phyloP scores from a whole-genome alignment of 164 flowering plant genomes.

The Macadamia tetraphylla region DNA sequence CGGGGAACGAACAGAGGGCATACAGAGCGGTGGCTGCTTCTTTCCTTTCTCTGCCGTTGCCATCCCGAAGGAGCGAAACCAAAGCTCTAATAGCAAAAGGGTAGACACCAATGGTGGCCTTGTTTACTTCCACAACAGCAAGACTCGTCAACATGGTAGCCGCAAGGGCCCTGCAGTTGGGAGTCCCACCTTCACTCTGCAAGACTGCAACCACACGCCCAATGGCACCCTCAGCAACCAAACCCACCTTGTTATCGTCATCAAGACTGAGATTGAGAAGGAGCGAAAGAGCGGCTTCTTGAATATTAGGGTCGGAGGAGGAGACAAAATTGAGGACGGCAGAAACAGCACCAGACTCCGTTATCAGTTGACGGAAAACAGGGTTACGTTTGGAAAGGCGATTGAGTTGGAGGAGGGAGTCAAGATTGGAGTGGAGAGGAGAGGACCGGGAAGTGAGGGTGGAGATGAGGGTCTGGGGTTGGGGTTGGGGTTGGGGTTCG shows the following conservation, averaged over 20 bases:
- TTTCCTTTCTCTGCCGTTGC: conserved; percentile 63
- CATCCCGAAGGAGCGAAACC: conserved; percentile 47
- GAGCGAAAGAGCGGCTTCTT: conserved; percentile 55
- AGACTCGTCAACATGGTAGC: conserved; percentile 85
- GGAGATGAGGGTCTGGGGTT: conserved; percentile 44
- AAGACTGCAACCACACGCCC: conserved; percentile 50
- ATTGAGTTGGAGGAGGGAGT: conserved; percentile 46
- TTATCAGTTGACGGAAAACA: conserved; percentile 41
- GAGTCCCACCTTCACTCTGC: conserved; percentile 30
- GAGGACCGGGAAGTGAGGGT: conserved; percentile 38
- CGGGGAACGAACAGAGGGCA: conserved; percentile 71
- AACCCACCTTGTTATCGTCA: conserved; percentile 89
- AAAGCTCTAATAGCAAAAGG: conserved; percentile 60
- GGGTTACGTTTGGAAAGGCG: conserved; percentile 51
- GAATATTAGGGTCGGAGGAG: conserved; percentile 35
- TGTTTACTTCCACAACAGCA: conserved; percentile 92
- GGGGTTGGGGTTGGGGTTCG: conserved; percentile 34
- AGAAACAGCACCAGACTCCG: conserved; percentile 77
- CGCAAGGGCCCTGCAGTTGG: conserved; percentile 65
- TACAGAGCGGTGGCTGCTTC: conserved; percentile 94
- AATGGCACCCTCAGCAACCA: conserved; percentile 92
- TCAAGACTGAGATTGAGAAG: conserved; percentile 73
- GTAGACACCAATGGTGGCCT: conserved; percentile 82
- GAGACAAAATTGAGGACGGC: conserved; percentile 53
- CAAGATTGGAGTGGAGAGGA: conserved; percentile 32